phyloP scores from a whole-genome alignment of 2,329 filamentous ascomycete genomes.

The Fusarium temperatum region DNA sequence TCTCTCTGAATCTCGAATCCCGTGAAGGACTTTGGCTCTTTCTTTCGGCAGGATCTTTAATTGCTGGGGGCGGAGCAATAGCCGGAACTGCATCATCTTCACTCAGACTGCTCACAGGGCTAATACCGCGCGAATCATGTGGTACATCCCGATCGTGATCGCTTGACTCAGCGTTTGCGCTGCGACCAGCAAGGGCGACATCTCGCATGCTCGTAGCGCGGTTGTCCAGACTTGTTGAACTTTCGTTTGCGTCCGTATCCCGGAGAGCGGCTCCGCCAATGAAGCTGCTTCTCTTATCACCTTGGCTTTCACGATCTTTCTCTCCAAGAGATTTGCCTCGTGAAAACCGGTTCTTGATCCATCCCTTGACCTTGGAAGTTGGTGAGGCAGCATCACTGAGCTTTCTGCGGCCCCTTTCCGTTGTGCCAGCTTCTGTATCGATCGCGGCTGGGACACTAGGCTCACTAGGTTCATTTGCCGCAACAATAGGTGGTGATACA shows the following conservation, averaged over 20 bases:
- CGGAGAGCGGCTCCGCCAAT: slow-evolving; percentile 61
- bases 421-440: slow-evolving; percentile 27
- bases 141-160: slow-evolving; percentile 20
- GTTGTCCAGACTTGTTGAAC: slow-evolving; percentile 54
- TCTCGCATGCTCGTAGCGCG: slow-evolving; percentile 56
- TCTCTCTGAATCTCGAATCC: slow-evolving; percentile 68
- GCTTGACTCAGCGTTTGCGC: slow-evolving; percentile 34
- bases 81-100: slow-evolving; percentile 24
- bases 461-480: background rate
- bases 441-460: background rate
- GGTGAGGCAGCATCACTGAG: slow-evolving; percentile 42
- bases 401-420: slow-evolving; percentile 29
- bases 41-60: slow-evolving; percentile 46
- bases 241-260: slow-evolving; percentile 55
- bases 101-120: slow-evolving; percentile 50
- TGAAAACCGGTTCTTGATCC: slow-evolving; percentile 65
- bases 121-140: slow-evolving; percentile 49
- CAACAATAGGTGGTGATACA: background rate
- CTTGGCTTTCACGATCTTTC: slow-evolving; percentile 50
- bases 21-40: slow-evolving; percentile 62
- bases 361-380: slow-evolving; percentile 58
- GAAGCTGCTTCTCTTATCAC: slow-evolving; percentile 53
- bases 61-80: slow-evolving; percentile 51
- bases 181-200: slow-evolving; percentile 56
- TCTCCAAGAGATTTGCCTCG: slow-evolving; percentile 53